Conservation (phyloP, 495 filamentous ascomycete species). For the Aspergillus saccharolyticus region DNA sequence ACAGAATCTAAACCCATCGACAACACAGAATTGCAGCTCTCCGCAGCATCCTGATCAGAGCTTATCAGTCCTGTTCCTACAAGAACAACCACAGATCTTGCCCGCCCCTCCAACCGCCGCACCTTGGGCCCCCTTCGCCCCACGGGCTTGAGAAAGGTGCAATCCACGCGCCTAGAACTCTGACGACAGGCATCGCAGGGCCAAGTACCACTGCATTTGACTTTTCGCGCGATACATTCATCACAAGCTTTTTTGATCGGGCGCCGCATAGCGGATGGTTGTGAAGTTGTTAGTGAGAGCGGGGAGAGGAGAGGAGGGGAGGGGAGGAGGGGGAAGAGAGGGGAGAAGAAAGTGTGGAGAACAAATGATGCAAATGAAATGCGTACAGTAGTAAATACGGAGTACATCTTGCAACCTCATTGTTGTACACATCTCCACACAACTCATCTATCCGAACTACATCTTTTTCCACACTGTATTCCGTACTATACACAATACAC, state of each 20-base stretch:
- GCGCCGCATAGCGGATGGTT: constrained; percentile 22
- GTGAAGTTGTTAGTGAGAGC: background rate
- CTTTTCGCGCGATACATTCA: constrained; percentile 29
- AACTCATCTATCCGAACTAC: constrained; percentile 5
- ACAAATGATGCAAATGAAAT: background rate
- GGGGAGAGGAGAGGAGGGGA: background rate
- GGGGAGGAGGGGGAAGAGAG: background rate
- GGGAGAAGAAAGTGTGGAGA: background rate
- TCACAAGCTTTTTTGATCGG: constrained; percentile 28
- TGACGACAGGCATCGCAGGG: constrained; percentile 27
- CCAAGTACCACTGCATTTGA: constrained; percentile 30
- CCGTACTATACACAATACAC: too few relatives aligned
- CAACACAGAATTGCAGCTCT: too few relatives aligned
- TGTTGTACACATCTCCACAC: background rate
- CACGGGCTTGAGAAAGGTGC: constrained; percentile 29
- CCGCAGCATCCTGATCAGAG: too few relatives aligned
- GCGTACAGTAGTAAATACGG: too few relatives aligned
- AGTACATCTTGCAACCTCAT: too few relatives aligned
- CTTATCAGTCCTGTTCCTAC: too few relatives aligned
- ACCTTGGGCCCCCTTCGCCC: constrained; percentile 29
- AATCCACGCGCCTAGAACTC: constrained; percentile 17
- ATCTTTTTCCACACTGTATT: too few relatives aligned
- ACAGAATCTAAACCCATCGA: too few relatives aligned
- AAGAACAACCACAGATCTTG: too few relatives aligned
- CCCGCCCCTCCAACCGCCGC: constrained; percentile 14